phyloP scores from a whole-genome alignment of 1,284 basidiomycete species.

The Bjerkandera adusta region DNA sequence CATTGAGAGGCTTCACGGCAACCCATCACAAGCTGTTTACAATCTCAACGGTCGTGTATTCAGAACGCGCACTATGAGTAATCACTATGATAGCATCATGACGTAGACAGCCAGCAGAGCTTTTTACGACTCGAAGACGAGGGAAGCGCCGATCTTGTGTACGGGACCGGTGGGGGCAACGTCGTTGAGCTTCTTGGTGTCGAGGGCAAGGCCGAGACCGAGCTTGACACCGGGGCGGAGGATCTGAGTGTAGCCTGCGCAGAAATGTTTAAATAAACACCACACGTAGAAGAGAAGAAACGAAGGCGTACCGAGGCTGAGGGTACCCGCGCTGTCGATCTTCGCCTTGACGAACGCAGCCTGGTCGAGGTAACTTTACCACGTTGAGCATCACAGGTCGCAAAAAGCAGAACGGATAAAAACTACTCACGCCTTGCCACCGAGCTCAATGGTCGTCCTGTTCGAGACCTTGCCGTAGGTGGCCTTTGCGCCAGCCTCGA shows the following conservation, averaged over 20 bases:
- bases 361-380: slow-evolving; percentile 73
- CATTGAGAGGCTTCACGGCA: too few relatives aligned
- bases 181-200: slow-evolving; percentile 87
- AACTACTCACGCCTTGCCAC: slow-evolving; percentile 83
- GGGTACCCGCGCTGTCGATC: slow-evolving; percentile 95
- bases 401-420: neutral
- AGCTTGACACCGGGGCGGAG: slow-evolving; percentile 96
- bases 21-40: too few relatives aligned
- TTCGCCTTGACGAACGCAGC: slow-evolving; percentile 97
- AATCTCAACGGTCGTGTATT: too few relatives aligned
- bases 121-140: slow-evolving; percentile 73
- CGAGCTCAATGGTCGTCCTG: slow-evolving; percentile 93
- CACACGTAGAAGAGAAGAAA: neutral
- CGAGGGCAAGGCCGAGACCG: slow-evolving; percentile 89
- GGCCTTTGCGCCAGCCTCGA: slow-evolving; percentile 98
- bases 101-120: too few relatives aligned
- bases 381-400: slow-evolving; percentile 1
- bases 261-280: neutral
- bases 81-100: too few relatives aligned
- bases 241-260: slow-evolving; percentile 81
- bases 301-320: slow-evolving; percentile 65
- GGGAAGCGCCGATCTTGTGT: slow-evolving; percentile 79
- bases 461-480: slow-evolving; percentile 94
- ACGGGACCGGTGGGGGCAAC: slow-evolving; percentile 56
- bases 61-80: too few relatives aligned